Conservation (phyloP, 192 early-diverging fungal species). For the Chytriomyces confervae region DNA sequence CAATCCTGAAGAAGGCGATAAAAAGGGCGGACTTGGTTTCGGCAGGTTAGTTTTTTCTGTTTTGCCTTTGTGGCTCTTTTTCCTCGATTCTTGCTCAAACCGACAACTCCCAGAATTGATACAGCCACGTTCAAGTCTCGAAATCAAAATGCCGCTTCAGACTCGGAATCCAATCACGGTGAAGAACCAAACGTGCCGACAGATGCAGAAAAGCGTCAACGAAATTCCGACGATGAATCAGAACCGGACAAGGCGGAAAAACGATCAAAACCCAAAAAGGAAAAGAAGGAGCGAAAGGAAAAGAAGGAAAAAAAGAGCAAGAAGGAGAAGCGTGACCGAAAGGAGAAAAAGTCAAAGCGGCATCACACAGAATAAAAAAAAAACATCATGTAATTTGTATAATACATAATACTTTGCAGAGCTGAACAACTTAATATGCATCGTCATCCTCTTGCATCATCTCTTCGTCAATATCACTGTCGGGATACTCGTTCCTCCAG, state of each 20-base stretch:
- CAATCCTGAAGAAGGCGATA: slow-evolving; percentile 1
- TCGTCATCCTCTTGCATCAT: background rate
- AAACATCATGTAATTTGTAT: background rate
- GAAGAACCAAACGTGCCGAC: slow-evolving; percentile 10
- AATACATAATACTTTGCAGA: no score
- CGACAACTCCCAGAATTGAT: slow-evolving; percentile 15
- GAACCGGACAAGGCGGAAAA: slow-evolving; percentile 26
- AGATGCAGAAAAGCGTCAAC: no score
- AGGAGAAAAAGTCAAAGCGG: slow-evolving; percentile 37
- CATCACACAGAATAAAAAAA: background rate
- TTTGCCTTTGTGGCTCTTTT: background rate
- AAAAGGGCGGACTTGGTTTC: slow-evolving; percentile 45
- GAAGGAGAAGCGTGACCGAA: slow-evolving; percentile 41
- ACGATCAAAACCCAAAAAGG: no score
- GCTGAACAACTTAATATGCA: background rate
- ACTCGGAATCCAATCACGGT: background rate
- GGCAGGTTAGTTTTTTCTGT: slow-evolving; percentile 36
- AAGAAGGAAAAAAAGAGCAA: slow-evolving; percentile 42
- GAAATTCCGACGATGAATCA: slow-evolving; percentile 13
- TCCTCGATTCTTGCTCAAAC: background rate
- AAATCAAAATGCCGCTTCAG: background rate
- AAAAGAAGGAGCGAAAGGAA: slow-evolving; percentile 41
- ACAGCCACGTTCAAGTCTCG: slow-evolving; percentile 25
- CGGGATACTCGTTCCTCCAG: slow-evolving; percentile 28
- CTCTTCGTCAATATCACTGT: slow-evolving; percentile 9